Evolutionary conservation across 169 alveolate species (phyloP), one percentile per base, ranked within the genome.

Genomic region (Cryptosporidium meleagridis): DNA sequence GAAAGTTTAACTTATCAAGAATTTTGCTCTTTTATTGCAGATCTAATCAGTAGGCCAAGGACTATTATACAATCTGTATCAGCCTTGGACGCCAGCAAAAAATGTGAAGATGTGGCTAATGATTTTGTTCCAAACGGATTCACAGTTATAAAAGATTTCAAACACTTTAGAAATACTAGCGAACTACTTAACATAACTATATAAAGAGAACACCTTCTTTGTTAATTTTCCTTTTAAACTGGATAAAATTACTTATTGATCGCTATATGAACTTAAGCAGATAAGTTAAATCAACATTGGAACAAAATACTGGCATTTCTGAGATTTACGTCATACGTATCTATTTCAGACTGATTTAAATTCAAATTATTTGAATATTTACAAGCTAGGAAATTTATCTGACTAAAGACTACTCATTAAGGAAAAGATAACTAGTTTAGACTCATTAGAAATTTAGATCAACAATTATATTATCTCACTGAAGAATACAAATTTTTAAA

Each of bases 51-150:
- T 18, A 73, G 86, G 18, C 86, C 86, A 3, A 73, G 71, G 35
- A 35, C 58, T 12, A 59, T 73, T 18, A 26, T 73, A n/a, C 86
- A 73, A 55, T 73, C 86, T 31, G 51, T 73, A 26, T 73, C 86
- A 18, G 23, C 70, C 26, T 55, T 73, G 16, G 86, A 73, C 31
- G 12, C 71, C 26, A 55, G 45, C 29, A 73, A 73, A 58, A 73
- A 53, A 18, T 52, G 70, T 23, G 86, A 55, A 41, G 86, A 59
- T 23, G 39, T 39, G 7, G 14, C 62, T 16, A n/a, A 12, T 21
- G 44, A 69, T 51, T 44, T 1, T 45, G 58, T 45, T 45, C 84
- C 84, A 45, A 45, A 14, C 23, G 84, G 84, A 44, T 69, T 69
- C 23, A 35, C 52, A 31, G 72, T 65, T 33, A 10, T 69, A 6